These are phyloP conservation scores for Platanus orientalis DNA, from an alignment of 164 flowering plant species.

Conservation along the genomic window DNA sequence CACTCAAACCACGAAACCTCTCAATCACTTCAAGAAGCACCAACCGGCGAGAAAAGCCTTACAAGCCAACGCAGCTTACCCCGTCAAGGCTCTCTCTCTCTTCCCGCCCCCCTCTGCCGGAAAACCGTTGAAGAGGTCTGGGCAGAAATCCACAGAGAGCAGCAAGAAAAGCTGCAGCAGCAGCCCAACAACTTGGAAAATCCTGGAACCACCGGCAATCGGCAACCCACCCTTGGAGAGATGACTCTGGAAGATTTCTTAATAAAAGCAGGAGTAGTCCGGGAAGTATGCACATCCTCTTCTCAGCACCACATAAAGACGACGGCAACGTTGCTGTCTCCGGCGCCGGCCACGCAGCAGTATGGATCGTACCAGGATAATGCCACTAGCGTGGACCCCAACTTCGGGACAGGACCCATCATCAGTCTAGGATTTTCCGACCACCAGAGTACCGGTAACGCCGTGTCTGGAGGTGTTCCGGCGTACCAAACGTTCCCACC, in stretches of 20 bases:
- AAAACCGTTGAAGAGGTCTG: constrained; percentile 96
- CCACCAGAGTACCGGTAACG: constrained; percentile 10
- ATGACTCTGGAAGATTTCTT: constrained; percentile 95
- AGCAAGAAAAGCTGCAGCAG: constrained; percentile 19
- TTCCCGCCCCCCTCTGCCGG: constrained; percentile 64
- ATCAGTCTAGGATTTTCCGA: constrained; percentile 23
- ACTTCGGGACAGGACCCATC: constrained; percentile 26
- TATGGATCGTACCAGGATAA: constrained; percentile 34
- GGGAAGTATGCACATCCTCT: constrained; percentile 28
- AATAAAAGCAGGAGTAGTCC: constrained; percentile 79
- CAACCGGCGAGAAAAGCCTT: constrained; percentile 11
- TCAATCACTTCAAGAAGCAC: background rate
- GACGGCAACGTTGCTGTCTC: constrained; percentile 4
- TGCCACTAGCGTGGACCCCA: constrained; percentile 17
- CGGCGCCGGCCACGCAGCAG: constrained; percentile 18
- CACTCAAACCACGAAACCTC: constrained; percentile 9
- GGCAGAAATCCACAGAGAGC: constrained; percentile 68
- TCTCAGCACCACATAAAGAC: constrained; percentile 18
- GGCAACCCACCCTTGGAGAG: constrained; percentile 85
- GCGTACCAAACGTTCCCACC: constrained; percentile 27
- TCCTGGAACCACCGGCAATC: constrained; percentile 27
- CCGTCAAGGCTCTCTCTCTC: constrained; percentile 68
- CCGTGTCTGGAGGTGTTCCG: constrained; percentile 10
- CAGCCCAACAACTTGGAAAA: constrained; percentile 15
- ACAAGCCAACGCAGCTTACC: constrained; percentile 49